Base-by-base conservation (phyloP, 78 protist species). In the Tieghemostelium lacteum region DNA sequence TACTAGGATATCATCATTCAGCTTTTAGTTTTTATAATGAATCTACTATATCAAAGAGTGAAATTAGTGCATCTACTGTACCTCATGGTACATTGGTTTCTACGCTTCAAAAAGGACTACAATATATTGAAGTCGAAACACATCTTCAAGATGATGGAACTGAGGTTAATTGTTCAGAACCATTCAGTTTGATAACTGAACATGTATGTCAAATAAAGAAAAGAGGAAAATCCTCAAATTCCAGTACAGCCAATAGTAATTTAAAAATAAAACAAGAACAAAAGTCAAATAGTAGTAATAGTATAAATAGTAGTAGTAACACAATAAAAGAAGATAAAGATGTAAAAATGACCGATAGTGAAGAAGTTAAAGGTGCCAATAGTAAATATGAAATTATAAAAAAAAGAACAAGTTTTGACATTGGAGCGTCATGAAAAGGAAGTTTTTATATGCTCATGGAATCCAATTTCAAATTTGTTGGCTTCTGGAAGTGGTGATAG, bases 11-110 rank as follows among this genome's bases (percentile, higher is more conserved):
- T 75, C 55, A 33, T 3, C 99, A 98, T 69, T 24, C 99, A 1
- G 98, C 99, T 24, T 98, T 93, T 93, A 80, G 97, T 0, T 97
- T 98, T 37, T 95, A 95, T 3, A 22, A 88, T 57, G 99, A 98
- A 70, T 55, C 93, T 31, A 64, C 64, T 33, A 63, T 96, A 1
- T 49, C 72, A 5, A 69, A 86, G 69, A 40, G 95, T n/a, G 85
- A 73, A 39, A 78, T 96, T 33, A 86, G 71, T 40, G 80, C 87
- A 31, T 37, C 80, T 1, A 94, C 85, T 16, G 95, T 97, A 16
- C 97, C 99, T 10, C 94, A 97, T 4, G 99, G 98, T 22, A 75
- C 92, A 5, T 85, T 98, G 28, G 60, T 98, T 29, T 80, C 97
- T 19, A 60, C 95, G 5, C 36, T 98, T 12, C 98, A 98, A 70